Evolutionary conservation across 164 flowering plant genomes (phyloP).

Genomic region (Nymphaea colorata): DNA sequence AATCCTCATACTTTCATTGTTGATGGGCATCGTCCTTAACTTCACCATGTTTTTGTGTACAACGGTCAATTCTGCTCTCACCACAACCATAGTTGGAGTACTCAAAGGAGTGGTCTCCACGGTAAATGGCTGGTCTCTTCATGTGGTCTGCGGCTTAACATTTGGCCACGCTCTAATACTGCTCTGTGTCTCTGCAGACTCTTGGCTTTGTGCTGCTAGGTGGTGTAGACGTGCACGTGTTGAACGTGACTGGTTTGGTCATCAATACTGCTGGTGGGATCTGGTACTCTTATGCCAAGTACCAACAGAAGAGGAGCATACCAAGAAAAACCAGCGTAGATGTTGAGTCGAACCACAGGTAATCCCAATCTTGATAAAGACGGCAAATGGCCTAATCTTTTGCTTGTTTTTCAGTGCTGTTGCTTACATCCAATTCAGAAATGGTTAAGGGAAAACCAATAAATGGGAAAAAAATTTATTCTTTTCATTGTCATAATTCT

Average conservation of each 20-base stretch:
- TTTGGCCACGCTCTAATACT: not conserved
- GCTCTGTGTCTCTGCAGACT: constrained; percentile 30
- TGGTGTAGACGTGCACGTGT: constrained; percentile 81
- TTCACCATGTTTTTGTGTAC: constrained; percentile 98
- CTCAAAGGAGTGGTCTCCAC: constrained; percentile 99
- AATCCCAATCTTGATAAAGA: not conserved
- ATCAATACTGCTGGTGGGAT: constrained; percentile 95
- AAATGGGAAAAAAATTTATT: too few relatives aligned
- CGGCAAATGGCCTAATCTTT: not conserved
- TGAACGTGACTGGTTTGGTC: constrained; percentile 81
- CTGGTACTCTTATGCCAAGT: constrained; percentile 93
- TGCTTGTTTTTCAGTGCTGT: not conserved
- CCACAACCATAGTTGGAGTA: constrained; percentile 97
- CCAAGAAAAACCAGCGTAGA: constrained; percentile 37
- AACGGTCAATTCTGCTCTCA: constrained; percentile 92
- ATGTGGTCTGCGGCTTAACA: too few relatives aligned
- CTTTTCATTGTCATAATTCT: too few relatives aligned
- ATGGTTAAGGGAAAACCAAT: too few relatives aligned
- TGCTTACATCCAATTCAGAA: too few relatives aligned
- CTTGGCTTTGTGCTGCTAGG: constrained; percentile 89
- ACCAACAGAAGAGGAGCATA: constrained; percentile 66
- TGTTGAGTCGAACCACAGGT: constrained; percentile 46
- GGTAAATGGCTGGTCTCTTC: constrained; percentile 24
- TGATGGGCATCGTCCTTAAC: constrained; percentile 92
- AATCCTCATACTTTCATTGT: constrained; percentile 65